A percentile compares a stretch with the other conserved stretches of the same genome.
Conservation (phyloP, 2,329 filamentous ascomycete genomes). For the Aspergillus clavatus region DNA sequence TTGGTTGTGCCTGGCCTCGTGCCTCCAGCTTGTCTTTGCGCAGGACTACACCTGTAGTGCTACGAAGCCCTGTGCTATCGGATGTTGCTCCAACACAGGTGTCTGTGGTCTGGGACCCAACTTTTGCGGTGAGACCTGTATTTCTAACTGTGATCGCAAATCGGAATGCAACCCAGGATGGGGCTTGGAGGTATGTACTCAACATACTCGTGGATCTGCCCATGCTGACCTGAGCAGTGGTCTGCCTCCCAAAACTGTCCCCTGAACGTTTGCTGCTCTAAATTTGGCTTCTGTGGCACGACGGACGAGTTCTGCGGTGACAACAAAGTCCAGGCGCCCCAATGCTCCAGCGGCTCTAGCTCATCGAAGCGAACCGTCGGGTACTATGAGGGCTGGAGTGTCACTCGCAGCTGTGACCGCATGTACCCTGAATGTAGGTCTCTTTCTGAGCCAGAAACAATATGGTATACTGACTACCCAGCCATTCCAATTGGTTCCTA, state of each 20-base stretch:
- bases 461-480: not conserved
- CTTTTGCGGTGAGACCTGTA: conserved; percentile 3
- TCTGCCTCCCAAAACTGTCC: not conserved
- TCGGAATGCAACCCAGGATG: conserved; percentile 5
- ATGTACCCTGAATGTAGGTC: conserved; percentile 10
- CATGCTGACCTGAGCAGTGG: not conserved
- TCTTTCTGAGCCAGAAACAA: not conserved
- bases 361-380: conserved; percentile 22
- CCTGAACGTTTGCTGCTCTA: conserved; percentile 6
- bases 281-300: conserved; percentile 7
- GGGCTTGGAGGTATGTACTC: not conserved
- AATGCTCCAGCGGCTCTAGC: not conserved
- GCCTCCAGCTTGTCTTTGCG: not conserved
- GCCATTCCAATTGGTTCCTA: conserved; percentile 7
- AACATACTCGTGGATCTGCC: not conserved
- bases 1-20: not conserved
- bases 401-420: conserved; percentile 16
- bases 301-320: conserved; percentile 9
- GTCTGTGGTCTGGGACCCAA: conserved; percentile 6
- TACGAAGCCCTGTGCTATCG: conserved; percentile 1
- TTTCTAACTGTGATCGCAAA: conserved; percentile 4
- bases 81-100: conserved; percentile 7
- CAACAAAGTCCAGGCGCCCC: conserved; percentile 4
- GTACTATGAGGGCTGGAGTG: conserved; percentile 35
- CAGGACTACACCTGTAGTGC: conserved; percentile 1